Conservation (phyloP, 805 yeast species). For the Candida pseudofarinosa region DNA sequence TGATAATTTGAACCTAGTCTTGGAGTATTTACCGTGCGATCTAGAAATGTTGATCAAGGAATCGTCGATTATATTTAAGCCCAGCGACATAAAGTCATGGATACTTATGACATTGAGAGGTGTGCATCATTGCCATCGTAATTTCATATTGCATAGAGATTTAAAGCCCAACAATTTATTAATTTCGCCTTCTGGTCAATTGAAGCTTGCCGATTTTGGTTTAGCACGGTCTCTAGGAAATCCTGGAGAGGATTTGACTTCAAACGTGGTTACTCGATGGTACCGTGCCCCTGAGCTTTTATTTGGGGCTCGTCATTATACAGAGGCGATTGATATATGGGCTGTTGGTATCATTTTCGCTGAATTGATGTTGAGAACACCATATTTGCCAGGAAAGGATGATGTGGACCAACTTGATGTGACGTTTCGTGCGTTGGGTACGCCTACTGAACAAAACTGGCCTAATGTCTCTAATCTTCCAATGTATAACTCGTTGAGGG, state of each 20-base stretch:
- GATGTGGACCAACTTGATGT: slow-evolving; percentile 87
- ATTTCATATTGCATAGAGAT: slow-evolving; percentile 87
- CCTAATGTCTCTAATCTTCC: slow-evolving; percentile 83
- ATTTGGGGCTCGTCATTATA: slow-evolving; percentile 43
- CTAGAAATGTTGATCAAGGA: slow-evolving; percentile 87
- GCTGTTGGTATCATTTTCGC: slow-evolving; percentile 71
- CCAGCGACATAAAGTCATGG: slow-evolving; percentile 92
- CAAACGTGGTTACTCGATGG: slow-evolving; percentile 97
- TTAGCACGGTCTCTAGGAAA: slow-evolving; percentile 81
- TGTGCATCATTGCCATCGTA: slow-evolving; percentile 91
- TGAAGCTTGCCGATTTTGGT: slow-evolving; percentile 97
- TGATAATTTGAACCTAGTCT: slow-evolving; percentile 71
- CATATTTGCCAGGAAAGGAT: slow-evolving; percentile 89
- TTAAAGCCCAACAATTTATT: slow-evolving; percentile 88
- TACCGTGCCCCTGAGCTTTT: slow-evolving; percentile 73
- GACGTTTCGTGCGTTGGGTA: slow-evolving; percentile 93
- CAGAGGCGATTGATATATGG: slow-evolving; percentile 44
- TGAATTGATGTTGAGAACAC: slow-evolving; percentile 90
- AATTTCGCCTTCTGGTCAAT: slow-evolving; percentile 79
- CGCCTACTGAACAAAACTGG: slow-evolving; percentile 92
- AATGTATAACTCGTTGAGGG: slow-evolving; percentile 63
- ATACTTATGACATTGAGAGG: slow-evolving; percentile 92
- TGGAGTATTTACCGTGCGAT: slow-evolving; percentile 86
- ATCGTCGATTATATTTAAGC: slow-evolving; percentile 65
- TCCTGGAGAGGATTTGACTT: slow-evolving; percentile 70